These are phyloP conservation scores for Arthrobotrys pseudoclavata DNA, from an alignment of 2,329 filamentous ascomycete genomes.

Conservation along the genomic window DNA sequence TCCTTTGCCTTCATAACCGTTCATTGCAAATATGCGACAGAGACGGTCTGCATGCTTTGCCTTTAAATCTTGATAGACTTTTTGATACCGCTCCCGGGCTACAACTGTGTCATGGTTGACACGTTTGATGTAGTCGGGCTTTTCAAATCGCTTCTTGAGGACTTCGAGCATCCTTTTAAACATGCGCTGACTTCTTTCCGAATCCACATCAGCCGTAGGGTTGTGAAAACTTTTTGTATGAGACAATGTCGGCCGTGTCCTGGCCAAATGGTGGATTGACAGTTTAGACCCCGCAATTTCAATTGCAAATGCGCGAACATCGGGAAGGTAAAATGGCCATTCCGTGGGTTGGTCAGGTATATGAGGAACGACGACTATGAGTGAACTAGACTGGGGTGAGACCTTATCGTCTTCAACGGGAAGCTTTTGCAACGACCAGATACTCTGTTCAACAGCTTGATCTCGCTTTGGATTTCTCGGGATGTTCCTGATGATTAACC, in stretches of 20 bases:
- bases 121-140: slow-evolving; percentile 79
- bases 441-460: slow-evolving; percentile 35
- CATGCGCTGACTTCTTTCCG: slow-evolving; percentile 49
- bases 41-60: slow-evolving; percentile 79
- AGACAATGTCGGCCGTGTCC: not conserved
- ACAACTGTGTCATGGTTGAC: slow-evolving; percentile 87
- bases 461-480: slow-evolving; percentile 53
- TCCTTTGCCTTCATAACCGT: slow-evolving; percentile 89
- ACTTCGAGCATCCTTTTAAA: slow-evolving; percentile 41
- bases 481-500: slow-evolving; percentile 41
- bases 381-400: not conserved
- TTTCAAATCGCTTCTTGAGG: slow-evolving; percentile 40
- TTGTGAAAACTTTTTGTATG: not conserved
- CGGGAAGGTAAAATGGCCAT: slow-evolving; percentile 50
- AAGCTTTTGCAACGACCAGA: slow-evolving; percentile 40
- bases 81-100: slow-evolving; percentile 81
- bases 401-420: not conserved
- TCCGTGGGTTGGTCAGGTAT: not conserved
- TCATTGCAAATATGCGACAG: slow-evolving; percentile 68
- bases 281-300: slow-evolving; percentile 17
- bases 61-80: slow-evolving; percentile 85
- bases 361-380: slow-evolving; percentile 51
- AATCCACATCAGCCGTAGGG: not conserved
- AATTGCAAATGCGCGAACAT: slow-evolving; percentile 43
- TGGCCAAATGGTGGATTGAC: slow-evolving; percentile 32